Evolutionary conservation across 148 eudicot species (phyloP).

Genomic region (Chenopodium formosanum): DNA sequence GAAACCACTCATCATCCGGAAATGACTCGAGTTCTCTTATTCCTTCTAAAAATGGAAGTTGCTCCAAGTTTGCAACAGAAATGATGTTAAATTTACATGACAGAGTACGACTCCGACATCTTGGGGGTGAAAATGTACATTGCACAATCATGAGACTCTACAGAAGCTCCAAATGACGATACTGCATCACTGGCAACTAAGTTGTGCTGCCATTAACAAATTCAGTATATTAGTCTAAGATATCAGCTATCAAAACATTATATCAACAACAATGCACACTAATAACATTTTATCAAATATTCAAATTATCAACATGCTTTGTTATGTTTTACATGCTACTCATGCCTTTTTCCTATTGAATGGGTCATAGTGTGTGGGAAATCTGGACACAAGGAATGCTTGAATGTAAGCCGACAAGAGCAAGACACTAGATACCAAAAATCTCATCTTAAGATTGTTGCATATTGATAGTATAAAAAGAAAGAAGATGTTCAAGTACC

Average conservation of each 20-base stretch:
- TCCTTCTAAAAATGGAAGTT: background rate
- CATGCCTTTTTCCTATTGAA: background rate
- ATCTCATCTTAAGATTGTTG: background rate
- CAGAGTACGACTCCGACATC: conserved; percentile 9
- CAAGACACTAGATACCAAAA: background rate
- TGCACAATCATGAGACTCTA: conserved; percentile 71
- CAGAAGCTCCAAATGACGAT: conserved; percentile 54
- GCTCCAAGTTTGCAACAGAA: background rate
- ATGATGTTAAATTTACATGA: conserved; percentile 19
- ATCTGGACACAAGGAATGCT: background rate
- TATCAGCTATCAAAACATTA: background rate
- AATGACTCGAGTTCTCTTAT: background rate
- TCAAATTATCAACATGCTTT: background rate
- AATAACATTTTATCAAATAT: background rate
- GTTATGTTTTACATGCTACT: background rate
- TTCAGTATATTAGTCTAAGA: background rate
- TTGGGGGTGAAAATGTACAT: conserved; percentile 75
- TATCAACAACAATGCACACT: background rate
- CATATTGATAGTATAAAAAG: background rate
- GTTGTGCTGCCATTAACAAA: conserved; percentile 52
- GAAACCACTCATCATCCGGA: background rate
- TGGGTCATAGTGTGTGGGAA: background rate
- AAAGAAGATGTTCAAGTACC: conserved; percentile 33
- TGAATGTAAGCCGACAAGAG: background rate
- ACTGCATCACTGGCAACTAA: conserved; percentile 44